Percentiles rank a stretch among this genome's conserved stretches.
phyloP scores from a whole-genome alignment of 73 alveolate species.

The Diophrys appendiculata region DNA sequence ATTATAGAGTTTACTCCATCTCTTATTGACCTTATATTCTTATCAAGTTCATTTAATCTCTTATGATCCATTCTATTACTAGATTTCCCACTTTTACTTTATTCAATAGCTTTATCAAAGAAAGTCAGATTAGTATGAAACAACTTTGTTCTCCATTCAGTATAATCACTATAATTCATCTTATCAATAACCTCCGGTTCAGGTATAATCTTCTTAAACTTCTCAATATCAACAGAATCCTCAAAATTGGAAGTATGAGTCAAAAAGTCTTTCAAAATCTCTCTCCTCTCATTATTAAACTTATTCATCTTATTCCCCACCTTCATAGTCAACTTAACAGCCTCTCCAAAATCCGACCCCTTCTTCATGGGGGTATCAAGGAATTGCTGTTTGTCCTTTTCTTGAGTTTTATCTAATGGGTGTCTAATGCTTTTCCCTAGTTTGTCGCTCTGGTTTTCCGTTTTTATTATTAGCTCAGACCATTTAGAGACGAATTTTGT shows the following conservation, averaged over 20 bases:
- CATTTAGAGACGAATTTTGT: not conserved
- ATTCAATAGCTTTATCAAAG: slow-evolving; percentile 46
- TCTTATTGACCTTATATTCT: not conserved
- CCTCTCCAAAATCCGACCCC: too few relatives aligned
- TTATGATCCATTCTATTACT: slow-evolving; percentile 6
- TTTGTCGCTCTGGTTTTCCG: too few relatives aligned
- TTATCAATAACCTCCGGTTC: slow-evolving; percentile 18
- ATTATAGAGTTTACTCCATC: slow-evolving; percentile 3
- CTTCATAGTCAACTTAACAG: too few relatives aligned
- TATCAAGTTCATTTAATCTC: slow-evolving; percentile 22
- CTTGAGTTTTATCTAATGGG: too few relatives aligned
- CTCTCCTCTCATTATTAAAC: too few relatives aligned
- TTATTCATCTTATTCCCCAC: too few relatives aligned
- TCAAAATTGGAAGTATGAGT: slow-evolving; percentile 27
- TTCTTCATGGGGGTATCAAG: too few relatives aligned
- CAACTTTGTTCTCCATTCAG: slow-evolving; percentile 26
- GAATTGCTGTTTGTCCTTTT: too few relatives aligned
- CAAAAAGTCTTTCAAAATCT: slow-evolving; percentile 15
- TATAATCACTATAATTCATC: slow-evolving; percentile 28
- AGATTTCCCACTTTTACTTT: not conserved
- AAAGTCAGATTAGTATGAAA: slow-evolving; percentile 45
- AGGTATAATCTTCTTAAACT: slow-evolving; percentile 25
- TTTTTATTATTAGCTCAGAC: too few relatives aligned
- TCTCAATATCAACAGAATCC: slow-evolving; percentile 35
- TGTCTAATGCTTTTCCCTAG: too few relatives aligned